Evolutionary conservation across 2,329 filamentous ascomycete species (phyloP), one percentile per base, ranked within the genome.

Genomic region (Dactylellina drechsleri): DNA sequence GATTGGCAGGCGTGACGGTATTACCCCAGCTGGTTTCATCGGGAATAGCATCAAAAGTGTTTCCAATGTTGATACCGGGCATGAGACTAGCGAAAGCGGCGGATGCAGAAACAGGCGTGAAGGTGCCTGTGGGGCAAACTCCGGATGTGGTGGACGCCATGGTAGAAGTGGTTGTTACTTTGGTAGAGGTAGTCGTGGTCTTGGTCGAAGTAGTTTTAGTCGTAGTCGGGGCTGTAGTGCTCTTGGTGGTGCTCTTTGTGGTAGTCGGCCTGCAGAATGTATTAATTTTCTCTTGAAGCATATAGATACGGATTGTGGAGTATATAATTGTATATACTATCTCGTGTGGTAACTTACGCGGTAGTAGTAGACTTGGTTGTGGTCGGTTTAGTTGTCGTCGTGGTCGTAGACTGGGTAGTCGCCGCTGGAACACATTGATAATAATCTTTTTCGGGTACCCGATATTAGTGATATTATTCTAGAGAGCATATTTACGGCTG

Each of bases 1-100:
- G 87, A 0, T 86, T 87, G 1, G 79, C 79, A 2, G 81, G 81
- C 4, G 83, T 80, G 0, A 87, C 85, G 0, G 84, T 82, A 67
- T 88, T 88, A 75, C 86, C 86, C 87, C 87, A 89, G 1, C 84
- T 85, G 4, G 85, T 86, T 79, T 89, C 87, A 57, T 84, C 82
- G 4, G 86, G 84, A 6, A 84, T 80, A 0, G 86, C 86, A 78
- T 88, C 87, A 31, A 89, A 83, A 0, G 86, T 87, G 66, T 89
- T 89, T 8, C 87, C 87, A 7, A 88, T 77, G 23, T 26, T 23
- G 16, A 43, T 4, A 47, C 87, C 87, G 0, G 86, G 85, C 57
- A 85, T 85, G 47, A 87, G 81, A 7, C 82, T 83, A 4, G 82
- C 81, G 56, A 87, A 76, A 20, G 66, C 75, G 20, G 75, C 59